Evolutionary conservation across 805 yeast species (phyloP), one percentile per base, ranked within the genome.

Genomic region (Starmerella stellata): DNA sequence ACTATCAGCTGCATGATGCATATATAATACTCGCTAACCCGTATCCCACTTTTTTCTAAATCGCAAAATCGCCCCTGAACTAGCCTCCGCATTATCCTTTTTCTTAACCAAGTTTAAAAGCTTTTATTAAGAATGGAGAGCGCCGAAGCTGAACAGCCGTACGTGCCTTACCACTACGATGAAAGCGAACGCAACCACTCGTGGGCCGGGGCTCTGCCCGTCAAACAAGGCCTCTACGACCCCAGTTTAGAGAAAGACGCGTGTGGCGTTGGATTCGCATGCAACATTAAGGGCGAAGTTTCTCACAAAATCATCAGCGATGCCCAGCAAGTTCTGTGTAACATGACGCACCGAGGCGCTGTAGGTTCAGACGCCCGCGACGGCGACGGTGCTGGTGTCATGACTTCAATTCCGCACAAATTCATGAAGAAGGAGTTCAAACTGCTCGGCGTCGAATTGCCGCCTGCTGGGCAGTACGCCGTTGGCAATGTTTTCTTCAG

Each of bases 271-370:
- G 98, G 98, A 45, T 87, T 87, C 61, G 81, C 93, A 35, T 81
- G 95, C 58, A 81, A 87, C 64, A 78, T 85, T 63, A 81, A 83
- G 59, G 95, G 95, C 41, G 56, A 66, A 23, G 70, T 74, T 21
- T 76, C 92, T 38, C 98, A 90, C 65, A 83, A 85, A 56, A 82
- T 87, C 51, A 83, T 87, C 43, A 74, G 92, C 31, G 96, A 90
- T 63, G 94, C 94, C 31, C 67, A 47, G 48, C 73, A 71, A 55
- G 64, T 87, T 52, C 72, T 87, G 39, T 85, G 96, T 65, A 87
- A 90, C 63, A 90, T 87, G 98, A 80, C 95, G 44, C 98, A 87
- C 61, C 74, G 98, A 64, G 98, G 98, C 56, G 96, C 96, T 30
- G 95, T 85, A 44, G 93, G 94, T 43, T 68, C 82, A 1, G 94